These are phyloP conservation scores for Thalassiosira livingstoniorum DNA, from an alignment of 352 stramenopile genomes.

Conservation along the genomic window DNA sequence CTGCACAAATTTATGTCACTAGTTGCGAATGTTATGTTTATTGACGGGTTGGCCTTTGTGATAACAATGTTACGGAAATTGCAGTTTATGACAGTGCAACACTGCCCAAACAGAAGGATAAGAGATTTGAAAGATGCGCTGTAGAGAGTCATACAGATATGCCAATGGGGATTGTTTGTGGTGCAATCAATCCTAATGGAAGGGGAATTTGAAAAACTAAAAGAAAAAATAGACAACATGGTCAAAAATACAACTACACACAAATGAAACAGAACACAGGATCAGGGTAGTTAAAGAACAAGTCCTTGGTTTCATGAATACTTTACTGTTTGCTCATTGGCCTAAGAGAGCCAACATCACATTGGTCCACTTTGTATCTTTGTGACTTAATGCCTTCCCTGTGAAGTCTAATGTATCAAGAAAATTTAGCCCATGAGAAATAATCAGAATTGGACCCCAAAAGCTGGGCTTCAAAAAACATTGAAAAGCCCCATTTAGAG, in stretches of 20 bases:
- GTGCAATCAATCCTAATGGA: constrained; percentile 1
- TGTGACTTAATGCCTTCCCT: constrained; percentile 21
- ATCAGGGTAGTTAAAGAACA: constrained; percentile 36
- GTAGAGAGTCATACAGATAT: background rate
- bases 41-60: constrained; percentile 63
- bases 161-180: constrained; percentile 20
- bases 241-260: constrained; percentile 24
- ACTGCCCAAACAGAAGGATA: background rate
- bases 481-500: background rate
- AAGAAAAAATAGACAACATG: background rate
- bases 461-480: background rate
- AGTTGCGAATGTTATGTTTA: constrained; percentile 54
- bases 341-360: background rate
- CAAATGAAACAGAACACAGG: constrained; percentile 14
- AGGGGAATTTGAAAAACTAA: constrained; percentile 44
- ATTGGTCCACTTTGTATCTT: background rate
- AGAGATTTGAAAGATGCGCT: background rate
- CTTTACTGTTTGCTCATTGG: background rate
- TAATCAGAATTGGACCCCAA: background rate
- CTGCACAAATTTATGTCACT: constrained; percentile 43
- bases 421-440: background rate
- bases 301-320: constrained; percentile 2
- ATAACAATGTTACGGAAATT: constrained; percentile 28
- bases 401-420: background rate
- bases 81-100: constrained; percentile 15